A percentile compares a stretch with the other conserved stretches of the same genome.
These are phyloP conservation scores for Cucurbita moschata DNA, from an alignment of 306 rosid species.

Conservation along the genomic window DNA sequence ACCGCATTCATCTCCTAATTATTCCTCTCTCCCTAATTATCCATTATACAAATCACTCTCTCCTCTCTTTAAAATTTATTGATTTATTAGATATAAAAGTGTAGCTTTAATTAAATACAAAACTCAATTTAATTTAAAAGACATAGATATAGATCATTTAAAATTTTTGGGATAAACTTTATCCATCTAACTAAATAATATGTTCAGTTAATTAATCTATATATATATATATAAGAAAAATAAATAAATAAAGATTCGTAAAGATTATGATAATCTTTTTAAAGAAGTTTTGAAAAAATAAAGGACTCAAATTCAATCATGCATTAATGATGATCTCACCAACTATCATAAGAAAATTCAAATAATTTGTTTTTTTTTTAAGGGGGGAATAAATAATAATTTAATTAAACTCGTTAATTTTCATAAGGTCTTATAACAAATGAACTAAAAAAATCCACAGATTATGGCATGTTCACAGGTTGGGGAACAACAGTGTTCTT, in stretches of 20 bases:
- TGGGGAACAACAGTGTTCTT: constrained; percentile 15
- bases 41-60: not conserved
- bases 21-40: not conserved
- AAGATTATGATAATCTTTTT: not conserved
- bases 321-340: not conserved
- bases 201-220: not conserved
- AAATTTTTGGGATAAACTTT: not conserved
- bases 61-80: not conserved
- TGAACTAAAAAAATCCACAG: not conserved
- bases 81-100: no score
- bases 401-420: not conserved
- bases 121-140: not conserved
- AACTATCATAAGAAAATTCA: not conserved
- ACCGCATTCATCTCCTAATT: not conserved
- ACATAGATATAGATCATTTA: not conserved
- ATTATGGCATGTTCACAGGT: constrained; percentile 16
- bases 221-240: not conserved
- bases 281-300: not conserved
- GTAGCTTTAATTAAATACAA: no score
- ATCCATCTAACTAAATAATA: not conserved
- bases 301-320: not conserved
- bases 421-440: not conserved
- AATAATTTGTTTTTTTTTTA: not conserved
- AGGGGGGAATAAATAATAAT: not conserved
- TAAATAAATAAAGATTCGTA: not conserved